phyloP scores from a whole-genome alignment of 2,329 filamentous ascomycete genomes.

The Verticillium nonalfalfae region DNA sequence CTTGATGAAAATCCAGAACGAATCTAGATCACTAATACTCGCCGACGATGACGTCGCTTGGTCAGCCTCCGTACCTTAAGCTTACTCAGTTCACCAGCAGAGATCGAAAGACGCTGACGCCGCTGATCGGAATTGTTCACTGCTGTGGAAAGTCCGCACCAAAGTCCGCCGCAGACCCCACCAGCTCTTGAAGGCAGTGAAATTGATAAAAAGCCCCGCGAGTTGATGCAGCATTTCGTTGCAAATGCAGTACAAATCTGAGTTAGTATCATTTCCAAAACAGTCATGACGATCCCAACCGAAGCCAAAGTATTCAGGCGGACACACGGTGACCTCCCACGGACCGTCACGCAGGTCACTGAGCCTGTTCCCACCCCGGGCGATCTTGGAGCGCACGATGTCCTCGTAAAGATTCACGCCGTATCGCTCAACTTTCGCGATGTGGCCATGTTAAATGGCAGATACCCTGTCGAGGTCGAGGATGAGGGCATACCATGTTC shows the following conservation, averaged over 20 bases:
- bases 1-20: no score
- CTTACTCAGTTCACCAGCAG: no score
- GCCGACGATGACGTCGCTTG: no score
- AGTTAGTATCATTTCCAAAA: background rate
- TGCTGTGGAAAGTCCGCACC: background rate
- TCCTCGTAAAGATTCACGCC: slow-evolving; percentile 12
- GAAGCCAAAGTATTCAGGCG: background rate
- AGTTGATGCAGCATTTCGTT: background rate
- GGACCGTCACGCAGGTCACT: background rate
- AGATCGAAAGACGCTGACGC: no score
- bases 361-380: background rate
- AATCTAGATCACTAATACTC: no score
- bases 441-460: slow-evolving; percentile 17
- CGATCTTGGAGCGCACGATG: slow-evolving; percentile 7
- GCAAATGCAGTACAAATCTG: background rate
- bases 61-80: no score
- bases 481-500: slow-evolving; percentile 13
- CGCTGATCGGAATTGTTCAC: no score
- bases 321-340: background rate
- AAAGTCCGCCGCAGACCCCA: background rate
- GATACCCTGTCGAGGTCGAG: slow-evolving; percentile 11
- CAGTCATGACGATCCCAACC: background rate
- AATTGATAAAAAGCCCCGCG: background rate
- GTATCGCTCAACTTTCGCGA: slow-evolving; percentile 16
- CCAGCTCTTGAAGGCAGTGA: background rate